Percentiles rank a stretch among this genome's conserved stretches.
phyloP scores from a whole-genome alignment of 192 early-diverging fungal genomes.

The Coemansia sp. region DNA sequence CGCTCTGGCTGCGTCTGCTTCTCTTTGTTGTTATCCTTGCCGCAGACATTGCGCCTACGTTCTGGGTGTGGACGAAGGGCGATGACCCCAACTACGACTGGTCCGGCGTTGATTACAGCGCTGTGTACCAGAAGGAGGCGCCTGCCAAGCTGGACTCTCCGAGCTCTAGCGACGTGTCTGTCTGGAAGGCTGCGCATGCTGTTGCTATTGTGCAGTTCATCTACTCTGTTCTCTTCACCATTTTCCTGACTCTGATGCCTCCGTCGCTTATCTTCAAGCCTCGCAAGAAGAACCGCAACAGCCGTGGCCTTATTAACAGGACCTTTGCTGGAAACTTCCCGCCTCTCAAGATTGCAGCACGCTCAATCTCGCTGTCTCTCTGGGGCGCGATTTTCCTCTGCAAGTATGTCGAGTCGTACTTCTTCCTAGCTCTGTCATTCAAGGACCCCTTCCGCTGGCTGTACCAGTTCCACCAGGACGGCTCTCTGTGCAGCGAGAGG shows the following conservation, averaged over 20 bases:
- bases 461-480: slow-evolving; percentile 58
- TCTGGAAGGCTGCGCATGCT: slow-evolving; percentile 57
- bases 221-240: slow-evolving; percentile 65
- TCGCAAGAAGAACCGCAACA: slow-evolving; percentile 58
- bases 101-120: slow-evolving; percentile 29
- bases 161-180: slow-evolving; percentile 17
- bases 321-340: slow-evolving; percentile 77
- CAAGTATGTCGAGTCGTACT: slow-evolving; percentile 81
- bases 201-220: slow-evolving; percentile 69
- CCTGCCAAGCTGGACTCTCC: slow-evolving; percentile 33
- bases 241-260: slow-evolving; percentile 68
- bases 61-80: slow-evolving; percentile 58
- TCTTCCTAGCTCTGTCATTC: slow-evolving; percentile 79
- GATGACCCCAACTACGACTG: slow-evolving; percentile 50
- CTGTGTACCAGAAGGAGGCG: slow-evolving; percentile 35
- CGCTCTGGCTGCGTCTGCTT: slow-evolving; percentile 56
- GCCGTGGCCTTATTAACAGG: slow-evolving; percentile 58
- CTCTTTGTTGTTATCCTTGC: slow-evolving; percentile 64
- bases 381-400: slow-evolving; percentile 73
- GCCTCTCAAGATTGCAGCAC: slow-evolving; percentile 63
- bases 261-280: slow-evolving; percentile 63
- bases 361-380: slow-evolving; percentile 67
- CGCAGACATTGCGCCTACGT: slow-evolving; percentile 64
- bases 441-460: slow-evolving; percentile 68
- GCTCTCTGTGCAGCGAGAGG: slow-evolving; percentile 62